These are phyloP conservation scores for Erythrophleum fordii DNA, from an alignment of 306 rosid genomes.

Conservation along the genomic window DNA sequence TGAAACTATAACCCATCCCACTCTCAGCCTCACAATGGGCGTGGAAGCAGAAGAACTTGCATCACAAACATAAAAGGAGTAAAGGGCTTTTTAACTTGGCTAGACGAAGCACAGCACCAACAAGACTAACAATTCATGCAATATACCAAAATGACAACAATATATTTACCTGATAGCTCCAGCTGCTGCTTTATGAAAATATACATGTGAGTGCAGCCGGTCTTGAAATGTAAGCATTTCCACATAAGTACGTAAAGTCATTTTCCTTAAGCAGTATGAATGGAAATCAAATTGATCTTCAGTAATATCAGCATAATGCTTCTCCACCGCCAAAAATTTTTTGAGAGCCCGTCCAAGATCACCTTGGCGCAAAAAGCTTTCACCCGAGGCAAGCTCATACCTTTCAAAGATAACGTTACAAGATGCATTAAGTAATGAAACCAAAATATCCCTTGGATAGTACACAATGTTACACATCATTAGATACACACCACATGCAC, in stretches of 20 bases:
- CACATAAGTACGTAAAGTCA: constrained; percentile 94
- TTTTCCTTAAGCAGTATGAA: constrained; percentile 97
- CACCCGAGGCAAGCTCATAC: constrained; percentile 98
- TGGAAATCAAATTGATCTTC: constrained; percentile 99
- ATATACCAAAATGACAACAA: constrained; percentile 21
- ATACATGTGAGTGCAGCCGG: constrained; percentile 87
- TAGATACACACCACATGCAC: constrained; percentile 93
- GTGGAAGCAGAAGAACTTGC: constrained; percentile 20
- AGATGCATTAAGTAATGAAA: constrained; percentile 34
- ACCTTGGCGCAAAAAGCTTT: constrained; percentile 93
- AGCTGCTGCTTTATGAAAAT: constrained; percentile 96
- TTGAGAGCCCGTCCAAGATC: constrained; percentile 90
- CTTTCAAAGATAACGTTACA: constrained; percentile 49
- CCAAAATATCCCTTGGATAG: constrained; percentile 17
- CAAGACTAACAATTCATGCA: constrained; percentile 26
- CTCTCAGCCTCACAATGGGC: neutral
- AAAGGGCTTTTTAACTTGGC: constrained; percentile 1
- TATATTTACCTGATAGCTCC: constrained; percentile 85
- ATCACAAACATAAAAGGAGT: constrained; percentile 14
- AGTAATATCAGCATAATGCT: constrained; percentile 94
- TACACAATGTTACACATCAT: constrained; percentile 30
- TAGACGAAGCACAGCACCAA: constrained; percentile 25
- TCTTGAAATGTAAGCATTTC: constrained; percentile 99
- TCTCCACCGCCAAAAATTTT: constrained; percentile 93
- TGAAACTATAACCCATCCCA: constrained; percentile 16